A percentile compares a stretch with the other conserved stretches of the same genome.
Conservation (phyloP, 2,329 filamentous ascomycete species). For the Aspergillus floridensis region DNA sequence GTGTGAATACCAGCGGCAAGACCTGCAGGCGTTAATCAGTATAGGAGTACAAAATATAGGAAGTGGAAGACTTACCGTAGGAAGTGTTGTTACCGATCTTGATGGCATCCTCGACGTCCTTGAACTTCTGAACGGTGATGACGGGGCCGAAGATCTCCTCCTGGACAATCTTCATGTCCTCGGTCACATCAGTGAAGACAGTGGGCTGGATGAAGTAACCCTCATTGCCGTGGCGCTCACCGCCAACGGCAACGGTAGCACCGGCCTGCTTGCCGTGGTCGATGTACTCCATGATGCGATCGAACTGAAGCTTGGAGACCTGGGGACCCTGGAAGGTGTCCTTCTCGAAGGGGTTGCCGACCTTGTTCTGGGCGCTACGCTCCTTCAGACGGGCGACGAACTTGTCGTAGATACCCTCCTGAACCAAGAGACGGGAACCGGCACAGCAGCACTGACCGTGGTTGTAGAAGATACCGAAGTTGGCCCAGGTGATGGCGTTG, state of each 20-base stretch:
- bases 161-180: conserved; percentile 68
- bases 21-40: conserved; percentile 11
- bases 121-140: conserved; percentile 70
- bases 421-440: conserved; percentile 25
- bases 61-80: conserved; percentile 52
- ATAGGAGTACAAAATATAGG: not conserved
- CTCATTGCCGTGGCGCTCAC: conserved; percentile 70
- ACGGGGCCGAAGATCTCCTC: conserved; percentile 82
- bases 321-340: conserved; percentile 84
- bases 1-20: conserved; percentile 77
- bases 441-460: conserved; percentile 28
- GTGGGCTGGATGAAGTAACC: conserved; percentile 86
- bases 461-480: conserved; percentile 29
- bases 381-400: conserved; percentile 76
- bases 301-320: conserved; percentile 77
- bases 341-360: conserved; percentile 74
- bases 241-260: conserved; percentile 63
- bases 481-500: conserved; percentile 27
- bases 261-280: conserved; percentile 64
- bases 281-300: conserved; percentile 74
- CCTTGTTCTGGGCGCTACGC: conserved; percentile 68
- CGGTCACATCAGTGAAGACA: conserved; percentile 73
- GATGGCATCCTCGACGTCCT: conserved; percentile 68
- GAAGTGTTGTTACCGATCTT: conserved; percentile 67
- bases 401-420: conserved; percentile 27